Evolutionary conservation across 169 alveolate genomes (phyloP), one percentile per base, ranked within the genome.

Genomic region (Plasmodium malariae): DNA sequence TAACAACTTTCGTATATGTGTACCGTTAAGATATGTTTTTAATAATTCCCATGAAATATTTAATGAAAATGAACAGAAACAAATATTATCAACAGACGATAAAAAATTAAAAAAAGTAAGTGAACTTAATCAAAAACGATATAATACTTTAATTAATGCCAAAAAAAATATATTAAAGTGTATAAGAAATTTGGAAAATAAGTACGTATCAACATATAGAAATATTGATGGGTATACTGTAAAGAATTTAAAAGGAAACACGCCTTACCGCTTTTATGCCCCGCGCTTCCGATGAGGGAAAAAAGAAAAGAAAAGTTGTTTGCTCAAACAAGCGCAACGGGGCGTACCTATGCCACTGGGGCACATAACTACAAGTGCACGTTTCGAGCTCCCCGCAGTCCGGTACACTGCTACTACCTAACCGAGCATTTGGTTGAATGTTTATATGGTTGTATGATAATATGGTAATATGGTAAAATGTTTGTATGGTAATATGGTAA

Each of bases 1-100:
- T 17, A 28, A 49, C 14, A 78, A 78, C 48, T 62, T 43, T 14
- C 68, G 63, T 28, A 78, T 78, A 36, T 62, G 63, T 62, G 37
- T 78, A 9, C 89, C 89, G 30, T 57, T 78, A 24, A 63, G 89
- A 21, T 78, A 78, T 37, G 26, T 78, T 19, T 78, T 78, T 78
- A 78, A 78, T n/a, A 78, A 78, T 68, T 48, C 89, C 1, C 89
- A 78, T 63, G 89, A 78, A 19, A 36, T 54, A 11, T 78, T 62
- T 32, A 63, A 78, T 68, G 89, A 78, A 4, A 62, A 78, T 65
- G 78, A 78, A 30, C 68, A 71, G n/a, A 74, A 40, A 28, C 63
- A 63, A 62, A 57, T 37, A 32, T 69, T 78, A 34, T 62, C 60
- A 68, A 68, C 89, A 37, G 89, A 78, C 36, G 63, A 78, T 45